Conservation (phyloP, 768 basidiomycete species). For the Amanita pallidorosea region DNA sequence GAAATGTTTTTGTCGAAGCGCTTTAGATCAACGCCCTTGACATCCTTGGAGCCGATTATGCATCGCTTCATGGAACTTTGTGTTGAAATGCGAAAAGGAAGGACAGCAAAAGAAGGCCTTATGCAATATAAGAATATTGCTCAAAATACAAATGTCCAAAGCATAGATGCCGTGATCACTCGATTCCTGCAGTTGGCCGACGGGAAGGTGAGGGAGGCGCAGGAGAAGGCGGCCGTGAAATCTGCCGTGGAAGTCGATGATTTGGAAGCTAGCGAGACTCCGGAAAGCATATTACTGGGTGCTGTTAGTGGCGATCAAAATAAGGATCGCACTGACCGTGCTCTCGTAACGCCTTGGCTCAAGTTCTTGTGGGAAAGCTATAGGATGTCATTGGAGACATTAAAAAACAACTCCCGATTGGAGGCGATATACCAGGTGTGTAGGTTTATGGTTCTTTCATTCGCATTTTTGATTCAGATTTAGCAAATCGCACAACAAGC, state of each 20-base stretch:
- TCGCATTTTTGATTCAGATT: background rate
- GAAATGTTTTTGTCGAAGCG: constrained; percentile 92
- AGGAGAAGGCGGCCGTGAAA: constrained; percentile 76
- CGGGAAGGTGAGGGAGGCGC: constrained; percentile 74
- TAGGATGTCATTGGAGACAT: constrained; percentile 86
- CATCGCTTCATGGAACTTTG: constrained; percentile 93
- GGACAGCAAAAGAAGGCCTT: constrained; percentile 89
- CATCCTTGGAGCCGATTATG: constrained; percentile 91
- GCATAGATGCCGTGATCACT: constrained; percentile 87
- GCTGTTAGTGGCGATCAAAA: constrained; percentile 86
- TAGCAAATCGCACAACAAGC: constrained; percentile 96
- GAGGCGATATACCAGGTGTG: constrained; percentile 90
- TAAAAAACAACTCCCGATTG: constrained; percentile 90
- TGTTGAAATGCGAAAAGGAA: constrained; percentile 88
- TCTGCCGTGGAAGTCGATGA: constrained; percentile 82
- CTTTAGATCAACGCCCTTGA: constrained; percentile 83
- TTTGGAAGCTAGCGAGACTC: constrained; percentile 91
- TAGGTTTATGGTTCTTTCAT: constrained; percentile 4
- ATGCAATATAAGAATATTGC: constrained; percentile 99
- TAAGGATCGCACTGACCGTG: constrained; percentile 89
- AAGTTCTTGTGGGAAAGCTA: constrained; percentile 99
- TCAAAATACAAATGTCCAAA: constrained; percentile 82
- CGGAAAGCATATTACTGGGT: constrained; percentile 82
- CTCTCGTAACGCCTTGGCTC: constrained; percentile 94
- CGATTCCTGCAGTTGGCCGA: constrained; percentile 76